Base-by-base conservation (phyloP, 768 basidiomycete species). In the Leccinum truebloodii region DNA sequence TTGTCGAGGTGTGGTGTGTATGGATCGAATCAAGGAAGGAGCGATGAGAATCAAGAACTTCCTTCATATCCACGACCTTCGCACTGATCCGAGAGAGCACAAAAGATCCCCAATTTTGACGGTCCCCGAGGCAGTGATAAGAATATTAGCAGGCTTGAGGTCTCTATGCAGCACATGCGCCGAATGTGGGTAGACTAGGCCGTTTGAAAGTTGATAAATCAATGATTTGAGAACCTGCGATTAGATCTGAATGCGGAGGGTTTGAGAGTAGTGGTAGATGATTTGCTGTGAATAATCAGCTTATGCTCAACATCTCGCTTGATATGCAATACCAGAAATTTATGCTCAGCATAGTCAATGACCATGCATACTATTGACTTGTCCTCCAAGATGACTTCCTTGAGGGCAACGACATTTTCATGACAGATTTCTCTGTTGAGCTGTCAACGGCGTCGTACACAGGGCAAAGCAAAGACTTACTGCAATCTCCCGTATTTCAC, bases 361-460 rank as follows among this genome's bases (percentile, higher is more conserved):
- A 98, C 95, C 94, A 99, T 98, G 73, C 95, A 97, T 63, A 99
- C 30, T 32, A 99, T 98, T 1, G 94, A 94, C 74, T 98, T 98
- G 65, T 98, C 97, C 71, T 99, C 96, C 28, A 99, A 78, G 59
- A 99, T 95, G 41, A 98, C 96, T 72, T 98, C 96, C 66, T 90
- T 86, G 44, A 99, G 82, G 0, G 93, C 85, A 10, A 94, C 93
- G 1, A 99, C 79, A 67, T 99, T 98, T 73, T 92, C 90, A 71
- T 96, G 94, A 58, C 84, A 80, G 37, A 95, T 91, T 71, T 96
- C 95, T 53, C 91, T 82, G 74, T 96, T 96, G 65, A 95, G 77
- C 92, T 95, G 66, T 50, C 57, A 54, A 20, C 39, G 54, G 64
- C 73, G 46, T 73, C 52, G 52, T 49, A 53, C 63, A 58, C 39